Base-by-base conservation (phyloP, 495 filamentous ascomycete genomes). In the Aspergillus ostianus region DNA sequence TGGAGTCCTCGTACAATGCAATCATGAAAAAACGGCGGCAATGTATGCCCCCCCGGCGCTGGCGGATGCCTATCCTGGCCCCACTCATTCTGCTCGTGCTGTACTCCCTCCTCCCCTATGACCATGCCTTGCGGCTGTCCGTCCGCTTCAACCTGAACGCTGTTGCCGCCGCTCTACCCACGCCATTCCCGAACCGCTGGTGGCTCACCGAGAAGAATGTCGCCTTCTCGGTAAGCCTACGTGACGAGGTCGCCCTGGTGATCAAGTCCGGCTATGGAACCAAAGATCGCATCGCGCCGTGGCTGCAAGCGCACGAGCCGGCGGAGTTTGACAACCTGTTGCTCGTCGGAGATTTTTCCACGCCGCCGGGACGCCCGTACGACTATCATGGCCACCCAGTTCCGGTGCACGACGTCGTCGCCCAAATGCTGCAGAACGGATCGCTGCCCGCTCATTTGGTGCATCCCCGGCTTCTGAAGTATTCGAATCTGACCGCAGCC, bases 191-290 rank as follows among this genome's bases (percentile, higher is more conserved):
- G 4, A n/a, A 26, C 13, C 54, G 54, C 21, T 56, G 54, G 54
- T 56, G 54, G 54, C 26, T 56, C 10, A 18, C 46, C 20, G 27
- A 56, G 10, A 20, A 46, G 10, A 15, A 32, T 1, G 12, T 10
- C 17, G 41, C 44, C 45, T 56, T 47, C 36, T 45, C 54, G 0
- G 54, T 56, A 0, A 23, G 3, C 1, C 15, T 56, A 19, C 47
- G 41, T 9, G 23, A 56, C 41, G 54, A 56, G 46, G 54, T 56
- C n/a, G 54, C 54, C 4, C 21, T 56, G 1, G 19, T 56, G 45
- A 20, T 56, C 32, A 56, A 56, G 29, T 56, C 54, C 10, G 54
- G 54, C 41, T 47, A 47, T 19, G 54, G 54, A 0, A 56, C 54
- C 6, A 29, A 48, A 18, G 54, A 30, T 18, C 41, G 54, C 6